phyloP scores from a whole-genome alignment of 176 grass and related monocot species.

The Zea mays region DNA sequence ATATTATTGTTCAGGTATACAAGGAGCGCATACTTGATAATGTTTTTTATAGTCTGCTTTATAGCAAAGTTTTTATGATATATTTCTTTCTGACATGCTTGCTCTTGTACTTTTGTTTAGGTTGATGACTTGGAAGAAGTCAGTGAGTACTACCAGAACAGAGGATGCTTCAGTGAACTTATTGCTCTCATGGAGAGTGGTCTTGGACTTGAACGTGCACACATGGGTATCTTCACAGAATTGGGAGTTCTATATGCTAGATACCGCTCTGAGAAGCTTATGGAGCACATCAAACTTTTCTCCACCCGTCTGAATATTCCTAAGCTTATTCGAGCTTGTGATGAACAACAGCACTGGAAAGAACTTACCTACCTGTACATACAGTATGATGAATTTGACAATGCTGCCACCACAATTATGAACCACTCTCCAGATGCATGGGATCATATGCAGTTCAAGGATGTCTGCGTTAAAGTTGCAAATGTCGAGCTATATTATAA shows the following conservation, averaged over 20 bases:
- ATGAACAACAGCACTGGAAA: conserved; percentile 98
- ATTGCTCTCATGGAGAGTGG: conserved; percentile 99
- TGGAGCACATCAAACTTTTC: conserved; percentile 99
- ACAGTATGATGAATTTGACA: conserved; percentile 93
- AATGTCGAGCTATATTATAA: conserved; percentile 97
- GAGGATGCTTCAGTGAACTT: conserved; percentile 88
- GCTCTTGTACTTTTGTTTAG: conserved; percentile 39
- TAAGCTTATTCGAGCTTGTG: conserved; percentile 89
- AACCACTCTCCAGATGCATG: conserved; percentile 98
- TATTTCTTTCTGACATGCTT: conserved; percentile 22
- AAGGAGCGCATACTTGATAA: neutral
- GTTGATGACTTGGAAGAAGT: conserved; percentile 98
- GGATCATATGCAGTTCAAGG: conserved; percentile 99
- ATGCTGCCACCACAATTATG: conserved; percentile 98
- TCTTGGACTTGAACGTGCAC: conserved; percentile 46
- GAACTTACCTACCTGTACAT: conserved; percentile 97
- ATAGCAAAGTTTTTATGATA: neutral
- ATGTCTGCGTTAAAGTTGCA: conserved; percentile 90
- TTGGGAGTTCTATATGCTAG: conserved; percentile 86
- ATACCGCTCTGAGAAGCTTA: conserved; percentile 92
- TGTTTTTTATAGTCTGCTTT: neutral
- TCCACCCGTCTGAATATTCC: conserved; percentile 87
- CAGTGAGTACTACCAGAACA: conserved; percentile 77
- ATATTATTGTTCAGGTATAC: conserved; percentile 86
- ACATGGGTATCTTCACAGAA: neutral